phyloP scores from a whole-genome alignment of 73 alveolate species.

The Tetrahymena borealis region DNA sequence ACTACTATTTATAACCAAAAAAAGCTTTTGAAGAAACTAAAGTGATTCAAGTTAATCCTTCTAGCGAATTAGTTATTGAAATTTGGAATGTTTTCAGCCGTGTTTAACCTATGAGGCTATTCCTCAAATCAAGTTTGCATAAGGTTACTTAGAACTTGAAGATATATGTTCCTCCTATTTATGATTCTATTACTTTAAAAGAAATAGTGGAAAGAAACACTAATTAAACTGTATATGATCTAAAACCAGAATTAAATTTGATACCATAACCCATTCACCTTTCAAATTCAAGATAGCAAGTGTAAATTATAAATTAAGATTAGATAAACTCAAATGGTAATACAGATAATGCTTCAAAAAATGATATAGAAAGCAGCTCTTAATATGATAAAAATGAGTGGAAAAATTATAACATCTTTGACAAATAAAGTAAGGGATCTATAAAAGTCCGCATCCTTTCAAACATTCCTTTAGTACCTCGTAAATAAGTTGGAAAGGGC shows the following conservation, averaged over 20 bases:
- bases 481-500: neutral
- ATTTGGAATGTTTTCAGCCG: neutral
- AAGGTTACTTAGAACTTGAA: neutral
- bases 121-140: neutral
- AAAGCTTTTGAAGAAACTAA: neutral
- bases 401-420: neutral
- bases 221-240: neutral
- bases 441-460: neutral
- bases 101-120: neutral
- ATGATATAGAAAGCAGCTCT: neutral
- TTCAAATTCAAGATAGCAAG: neutral
- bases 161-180: neutral
- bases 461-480: neutral
- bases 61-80: neutral
- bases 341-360: neutral
- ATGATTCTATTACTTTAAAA: neutral
- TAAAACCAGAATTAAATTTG: neutral
- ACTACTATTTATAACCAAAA: neutral
- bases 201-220: neutral
- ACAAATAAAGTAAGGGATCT: neutral
- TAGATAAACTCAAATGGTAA: neutral
- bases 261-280: neutral
- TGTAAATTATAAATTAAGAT: no score
- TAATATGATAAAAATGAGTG: neutral
- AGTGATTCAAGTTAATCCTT: neutral